Conservation (phyloP, 306 rosid species). For the Begonia peltatifolia region DNA sequence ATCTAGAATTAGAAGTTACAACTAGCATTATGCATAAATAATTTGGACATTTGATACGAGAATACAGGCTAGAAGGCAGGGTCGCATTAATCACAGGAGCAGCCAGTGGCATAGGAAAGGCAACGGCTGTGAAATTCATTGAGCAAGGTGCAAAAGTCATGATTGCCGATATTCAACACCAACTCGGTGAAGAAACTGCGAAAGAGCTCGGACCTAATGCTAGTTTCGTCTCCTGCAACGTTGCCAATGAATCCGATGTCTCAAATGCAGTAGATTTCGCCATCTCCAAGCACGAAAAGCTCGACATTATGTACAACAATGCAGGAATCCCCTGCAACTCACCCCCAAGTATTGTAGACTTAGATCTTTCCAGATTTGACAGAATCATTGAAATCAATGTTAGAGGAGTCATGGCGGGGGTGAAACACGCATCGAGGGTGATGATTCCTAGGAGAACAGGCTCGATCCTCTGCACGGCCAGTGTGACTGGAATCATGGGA, state of each 20-base stretch:
- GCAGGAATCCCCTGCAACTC: slow-evolving; percentile 73
- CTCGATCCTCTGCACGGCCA: slow-evolving; percentile 74
- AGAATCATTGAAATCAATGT: slow-evolving; percentile 55
- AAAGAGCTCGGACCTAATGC: slow-evolving; percentile 61
- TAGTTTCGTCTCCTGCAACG: slow-evolving; percentile 54
- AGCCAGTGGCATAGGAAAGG: slow-evolving; percentile 87
- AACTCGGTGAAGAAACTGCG: slow-evolving; percentile 49
- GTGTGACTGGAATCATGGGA: slow-evolving; percentile 60
- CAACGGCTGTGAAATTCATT: slow-evolving; percentile 53
- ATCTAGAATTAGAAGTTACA: no score
- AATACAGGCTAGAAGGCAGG: slow-evolving; percentile 56
- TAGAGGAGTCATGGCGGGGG: slow-evolving; percentile 57
- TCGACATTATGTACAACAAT: slow-evolving; percentile 75
- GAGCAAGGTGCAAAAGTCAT: slow-evolving; percentile 82
- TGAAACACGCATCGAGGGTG: slow-evolving; percentile 73
- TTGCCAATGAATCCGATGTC: slow-evolving; percentile 54
- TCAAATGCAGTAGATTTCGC: slow-evolving; percentile 70
- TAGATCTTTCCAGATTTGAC: slow-evolving; percentile 45
- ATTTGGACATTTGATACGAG: slow-evolving; percentile 1
- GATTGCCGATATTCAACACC: slow-evolving; percentile 57
- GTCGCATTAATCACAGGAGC: slow-evolving; percentile 94
- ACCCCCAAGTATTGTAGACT: slow-evolving; percentile 52
- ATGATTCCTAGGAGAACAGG: slow-evolving; percentile 61
- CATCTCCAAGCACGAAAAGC: slow-evolving; percentile 33
- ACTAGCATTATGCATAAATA: neutral